Conservation (phyloP, 148 eudicot species). For the Silene conica region DNA sequence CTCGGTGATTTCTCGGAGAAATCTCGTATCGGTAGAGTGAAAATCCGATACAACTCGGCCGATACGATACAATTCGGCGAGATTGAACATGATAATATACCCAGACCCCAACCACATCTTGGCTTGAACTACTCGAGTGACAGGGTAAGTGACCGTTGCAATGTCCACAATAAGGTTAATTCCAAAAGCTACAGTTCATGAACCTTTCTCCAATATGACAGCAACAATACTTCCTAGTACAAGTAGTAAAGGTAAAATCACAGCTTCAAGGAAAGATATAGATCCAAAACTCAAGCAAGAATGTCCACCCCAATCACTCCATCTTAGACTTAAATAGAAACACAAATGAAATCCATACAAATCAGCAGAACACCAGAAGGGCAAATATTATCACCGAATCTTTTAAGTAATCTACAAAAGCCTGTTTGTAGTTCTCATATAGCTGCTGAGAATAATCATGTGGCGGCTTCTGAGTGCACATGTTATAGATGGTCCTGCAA, state of each 20-base stretch:
- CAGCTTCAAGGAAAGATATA: neutral
- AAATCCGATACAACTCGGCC: no score
- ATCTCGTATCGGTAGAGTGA: no score
- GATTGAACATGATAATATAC: no score
- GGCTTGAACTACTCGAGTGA: no score
- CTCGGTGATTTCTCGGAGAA: no score
- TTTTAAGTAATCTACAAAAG: slow-evolving; percentile 71
- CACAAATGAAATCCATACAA: neutral
- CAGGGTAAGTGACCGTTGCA: no score
- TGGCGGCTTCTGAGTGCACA: slow-evolving; percentile 91
- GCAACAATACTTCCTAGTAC: neutral
- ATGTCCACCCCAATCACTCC: neutral
- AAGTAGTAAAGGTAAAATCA: neutral
- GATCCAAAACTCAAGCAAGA: neutral
- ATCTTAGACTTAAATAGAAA: neutral
- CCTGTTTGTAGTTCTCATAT: slow-evolving; percentile 71
- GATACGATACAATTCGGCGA: no score
- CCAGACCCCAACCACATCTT: no score
- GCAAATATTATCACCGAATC: slow-evolving; percentile 43
- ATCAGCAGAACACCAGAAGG: neutral
- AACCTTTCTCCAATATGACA: neutral
- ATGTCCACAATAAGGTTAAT: no score
- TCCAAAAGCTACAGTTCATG: neutral
- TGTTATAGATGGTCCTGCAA: slow-evolving; percentile 75
- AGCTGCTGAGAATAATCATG: slow-evolving; percentile 86